Base-by-base conservation (phyloP, 805 yeast species). In the Millerago galiae region DNA sequence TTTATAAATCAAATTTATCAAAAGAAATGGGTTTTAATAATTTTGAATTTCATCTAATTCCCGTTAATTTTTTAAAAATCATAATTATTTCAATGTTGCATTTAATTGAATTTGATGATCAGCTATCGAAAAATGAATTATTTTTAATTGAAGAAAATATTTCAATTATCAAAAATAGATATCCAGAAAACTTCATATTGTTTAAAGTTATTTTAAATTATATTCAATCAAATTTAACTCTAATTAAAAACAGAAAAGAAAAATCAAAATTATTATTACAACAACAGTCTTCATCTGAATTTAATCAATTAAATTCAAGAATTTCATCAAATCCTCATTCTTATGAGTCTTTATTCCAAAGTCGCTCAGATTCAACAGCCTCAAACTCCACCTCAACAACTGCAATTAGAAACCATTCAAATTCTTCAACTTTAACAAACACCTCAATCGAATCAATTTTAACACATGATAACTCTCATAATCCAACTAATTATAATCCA, bases 31-130 rank as follows among this genome's bases (percentile, higher is more conserved):
- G 41, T 12, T 40, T 55, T 33, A 56, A 56, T 37, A 56, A 50
- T 37, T 56, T 56, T 49, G 59, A 56, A 34, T 55, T 56, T 33
- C 60, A 56, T 36, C 35, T 55, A 34, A 51, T 55, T 10, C 60
- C 60, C 12, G 27, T 56, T 13, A 56, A 56, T 38, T 56, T 56
- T 39, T 44, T 56, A 16, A 56, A 55, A 35, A 43, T 52, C 18
- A 42, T 47, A 16, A 44, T 56, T 7, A 40, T 56, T 15, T 47
- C 58, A 4, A 46, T 51, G 46, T 37, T 55, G 31, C 45, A 48
- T 16, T 30, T 50, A 7, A 35, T 38, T 27, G 42, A 46, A 46
- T 33, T 37, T 36, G 34, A 50, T 12, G 36, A 34, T 26, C 42
- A 48, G 18, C 35, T 47, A 14, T 37, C 50, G 2, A 40, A 42